A percentile compares a stretch with the other conserved stretches of the same genome.
phyloP scores from a whole-genome alignment of 352 stramenopile genomes.

The Thalassiosira hispida region DNA sequence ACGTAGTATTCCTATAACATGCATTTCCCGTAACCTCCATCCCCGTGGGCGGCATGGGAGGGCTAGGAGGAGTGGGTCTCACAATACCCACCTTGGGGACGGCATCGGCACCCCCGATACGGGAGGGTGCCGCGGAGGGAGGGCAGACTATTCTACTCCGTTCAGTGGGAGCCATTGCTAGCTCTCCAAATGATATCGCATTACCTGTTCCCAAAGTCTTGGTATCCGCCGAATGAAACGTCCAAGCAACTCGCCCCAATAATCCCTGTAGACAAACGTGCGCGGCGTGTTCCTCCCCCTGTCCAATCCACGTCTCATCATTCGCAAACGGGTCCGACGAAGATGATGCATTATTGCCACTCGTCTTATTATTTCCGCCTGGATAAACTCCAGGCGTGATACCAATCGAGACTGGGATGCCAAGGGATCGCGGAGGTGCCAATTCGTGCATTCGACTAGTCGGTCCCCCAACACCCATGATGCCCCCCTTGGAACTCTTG shows the following conservation, averaged over 20 bases:
- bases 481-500: not conserved
- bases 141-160: constrained; percentile 49
- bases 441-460: constrained; percentile 10
- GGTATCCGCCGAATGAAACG: constrained; percentile 58
- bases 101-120: constrained; percentile 63
- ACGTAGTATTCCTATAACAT: constrained; percentile 40
- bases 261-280: constrained; percentile 56
- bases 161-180: not conserved
- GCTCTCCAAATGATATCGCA: not conserved
- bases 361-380: not conserved
- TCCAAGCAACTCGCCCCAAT: constrained; percentile 43
- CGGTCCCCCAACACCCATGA: constrained; percentile 15
- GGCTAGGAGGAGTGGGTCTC: constrained; percentile 55
- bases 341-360: not conserved
- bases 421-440: constrained; percentile 44
- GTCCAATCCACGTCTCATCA: constrained; percentile 55
- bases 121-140: constrained; percentile 44
- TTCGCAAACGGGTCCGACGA: not conserved
- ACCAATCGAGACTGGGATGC: constrained; percentile 53
- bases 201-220: constrained; percentile 12
- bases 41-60: constrained; percentile 5
- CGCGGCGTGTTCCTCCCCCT: constrained; percentile 39
- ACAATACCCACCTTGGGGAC: constrained; percentile 81
- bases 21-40: constrained; percentile 59
- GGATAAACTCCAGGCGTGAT: constrained; percentile 50